Conservation (phyloP, 345 rosid species). For the Eucalyptus curtisii region DNA sequence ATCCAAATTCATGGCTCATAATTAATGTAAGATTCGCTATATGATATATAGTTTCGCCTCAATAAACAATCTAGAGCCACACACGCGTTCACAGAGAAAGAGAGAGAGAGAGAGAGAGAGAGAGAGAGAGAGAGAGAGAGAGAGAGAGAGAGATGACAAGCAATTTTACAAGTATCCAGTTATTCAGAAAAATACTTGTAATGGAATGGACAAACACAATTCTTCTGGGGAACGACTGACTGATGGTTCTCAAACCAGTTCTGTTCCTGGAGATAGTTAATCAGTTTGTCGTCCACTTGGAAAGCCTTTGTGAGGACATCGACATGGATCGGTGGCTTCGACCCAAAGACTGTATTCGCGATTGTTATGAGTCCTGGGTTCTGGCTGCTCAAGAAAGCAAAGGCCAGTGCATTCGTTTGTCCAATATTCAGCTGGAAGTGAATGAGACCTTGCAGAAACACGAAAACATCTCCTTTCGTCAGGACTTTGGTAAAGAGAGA, state of each 20-base stretch:
- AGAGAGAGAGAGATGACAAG: background rate
- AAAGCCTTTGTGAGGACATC: background rate
- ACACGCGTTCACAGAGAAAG: no score
- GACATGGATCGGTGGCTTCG: background rate
- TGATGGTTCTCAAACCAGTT: background rate
- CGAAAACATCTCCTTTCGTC: background rate
- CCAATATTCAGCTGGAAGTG: background rate
- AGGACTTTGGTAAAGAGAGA: background rate
- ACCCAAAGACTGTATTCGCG: background rate
- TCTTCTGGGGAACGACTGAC: background rate
- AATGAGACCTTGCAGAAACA: background rate
- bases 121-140: no score
- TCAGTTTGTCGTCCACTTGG: background rate
- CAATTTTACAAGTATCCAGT: background rate
- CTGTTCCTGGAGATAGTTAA: background rate
- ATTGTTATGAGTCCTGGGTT: background rate
- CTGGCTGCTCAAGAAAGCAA: background rate
- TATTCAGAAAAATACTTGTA: background rate
- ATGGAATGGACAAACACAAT: background rate
- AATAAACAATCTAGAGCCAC: no score
- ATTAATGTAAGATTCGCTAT: no score
- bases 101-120: no score
- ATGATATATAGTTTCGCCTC: no score
- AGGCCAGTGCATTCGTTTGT: background rate
- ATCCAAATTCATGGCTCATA: no score